Base-by-base conservation (phyloP, 1,284 basidiomycete genomes). In the Tylopilus sp. region DNA sequence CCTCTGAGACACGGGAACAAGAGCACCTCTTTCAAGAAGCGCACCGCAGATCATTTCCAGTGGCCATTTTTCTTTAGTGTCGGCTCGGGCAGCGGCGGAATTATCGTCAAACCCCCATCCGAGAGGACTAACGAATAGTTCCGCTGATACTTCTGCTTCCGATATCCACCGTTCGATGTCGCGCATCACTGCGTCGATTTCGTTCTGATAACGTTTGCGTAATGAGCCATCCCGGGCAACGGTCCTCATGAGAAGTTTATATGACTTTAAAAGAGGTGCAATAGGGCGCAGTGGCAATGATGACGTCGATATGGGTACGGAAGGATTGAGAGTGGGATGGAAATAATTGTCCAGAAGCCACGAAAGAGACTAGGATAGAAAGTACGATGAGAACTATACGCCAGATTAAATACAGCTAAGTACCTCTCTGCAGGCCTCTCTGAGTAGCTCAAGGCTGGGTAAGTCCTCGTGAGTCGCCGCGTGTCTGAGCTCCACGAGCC, bases 391-490 rank as follows among this genome's bases (percentile, higher is more conserved):
- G 9, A 41, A 9, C 18, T 15, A 18, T 15, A 36, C 7, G 15
- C 15, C 25, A 15, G 15, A 16, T 37, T 35, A 10, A 23, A 43
- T 23, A 40, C 43, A 18, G 15, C 16, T 29, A 39, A 29, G 59
- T 54, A 88, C 89, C 74, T 90, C 82, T 51, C 76, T 72, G 16
- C 87, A 79, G 0, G 86, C 92, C 46, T 91, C 80, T 46, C 88
- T 78, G 10, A 97, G 76, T 7, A 95, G 71, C 41, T 84, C 79
- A 2, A 98, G 73, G 54, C 89, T 89, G 0, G 96, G 97, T 15
- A 99, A 71, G 56, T 97, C 92, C 62, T 99, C 96, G 64, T 99
- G 96, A 2, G 96, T 99, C 9, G 92, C 91, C 25, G 92, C 88
- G 71, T 99, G 96, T 31, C 96, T 79, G 6, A 99, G 74, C 55